A percentile compares a stretch with the other conserved stretches of the same genome.
phyloP scores from a whole-genome alignment of 495 filamentous ascomycete species.

The Tuber indicum region DNA sequence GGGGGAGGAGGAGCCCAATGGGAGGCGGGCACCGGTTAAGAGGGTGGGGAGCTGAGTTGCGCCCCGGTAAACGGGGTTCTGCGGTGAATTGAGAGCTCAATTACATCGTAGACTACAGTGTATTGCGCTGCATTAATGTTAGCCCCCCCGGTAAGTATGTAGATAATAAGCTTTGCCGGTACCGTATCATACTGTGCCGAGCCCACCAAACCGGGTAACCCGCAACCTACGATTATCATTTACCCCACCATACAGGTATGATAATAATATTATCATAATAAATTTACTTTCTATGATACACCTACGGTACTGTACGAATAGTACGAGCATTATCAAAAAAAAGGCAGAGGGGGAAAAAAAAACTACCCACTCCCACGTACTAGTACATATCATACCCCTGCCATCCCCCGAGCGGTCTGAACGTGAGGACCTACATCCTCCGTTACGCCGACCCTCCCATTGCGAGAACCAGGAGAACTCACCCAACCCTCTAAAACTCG shows the following conservation, averaged over 20 bases:
- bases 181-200: too few species aligned
- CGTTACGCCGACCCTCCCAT: not conserved
- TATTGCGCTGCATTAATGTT: not conserved
- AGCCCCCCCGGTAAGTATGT: not conserved
- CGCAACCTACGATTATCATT: not conserved
- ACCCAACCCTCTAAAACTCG: too few species aligned
- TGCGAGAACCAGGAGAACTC: too few species aligned
- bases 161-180: not conserved
- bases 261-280: too few species aligned
- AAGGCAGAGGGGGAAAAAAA: not conserved
- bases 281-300: too few species aligned
- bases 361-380: not conserved
- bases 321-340: not conserved
- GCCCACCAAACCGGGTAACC: not conserved
- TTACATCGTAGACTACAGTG: not conserved
- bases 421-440: not conserved
- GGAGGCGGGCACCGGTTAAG: not conserved
- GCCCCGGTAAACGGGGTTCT: not conserved
- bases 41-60: not conserved
- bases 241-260: not conserved
- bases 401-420: not conserved
- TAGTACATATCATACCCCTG: not conserved
- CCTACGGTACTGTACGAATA: too few species aligned
- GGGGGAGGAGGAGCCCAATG: not conserved
- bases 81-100: not conserved